Evolutionary conservation across 129 eudicot species (phyloP), one percentile per base, ranked within the genome.

Genomic region (Oenanthe sinensis): DNA sequence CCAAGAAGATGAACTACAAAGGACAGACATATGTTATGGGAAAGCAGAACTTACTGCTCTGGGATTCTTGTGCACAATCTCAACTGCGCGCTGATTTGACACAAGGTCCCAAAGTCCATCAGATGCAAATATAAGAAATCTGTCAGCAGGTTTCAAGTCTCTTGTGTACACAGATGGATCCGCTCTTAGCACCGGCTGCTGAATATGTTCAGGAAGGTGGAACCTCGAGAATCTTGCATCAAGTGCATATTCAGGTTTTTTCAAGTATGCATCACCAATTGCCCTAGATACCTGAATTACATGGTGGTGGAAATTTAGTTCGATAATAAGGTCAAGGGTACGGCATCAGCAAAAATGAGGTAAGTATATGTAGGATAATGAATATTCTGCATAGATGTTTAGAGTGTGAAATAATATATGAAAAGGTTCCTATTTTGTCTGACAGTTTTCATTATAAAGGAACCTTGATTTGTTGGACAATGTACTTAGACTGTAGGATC

Each of bases 101-200:
- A 84, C 20, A 65, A 80, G 76, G 4, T 80, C 84, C 87, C 87
- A 84, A 4, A 84, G 79, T 33, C 87, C 87, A 77, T 80, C 79
- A 6, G 87, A 84, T n/a, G 87, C 87, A 72, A 84, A 84, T 46
- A 84, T 81, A 15, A 84, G 39, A 55, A 84, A 84, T 62, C 20
- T 78, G 77, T 84, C 87, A 58, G 49, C 43, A 6, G 84, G 70
- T 39, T 22, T 30, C 24, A 81, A 49, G 10, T 46, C 19, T 49
- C 77, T 75, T 4, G 47, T 20, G 30, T 3, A 55, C 22, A 78
- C 15, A 11, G 62, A 49, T 30, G 87, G 82, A 16, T 81, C 82
- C 8, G 81, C 48, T 47, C 82, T 77, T 63, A 84, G 45, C 49
- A 78, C 80, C 14, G 85, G 80, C 30, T 24, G 12, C 0, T 3